Conservation (phyloP, 495 filamentous ascomycete species). For the Aspergillus conjunctus region DNA sequence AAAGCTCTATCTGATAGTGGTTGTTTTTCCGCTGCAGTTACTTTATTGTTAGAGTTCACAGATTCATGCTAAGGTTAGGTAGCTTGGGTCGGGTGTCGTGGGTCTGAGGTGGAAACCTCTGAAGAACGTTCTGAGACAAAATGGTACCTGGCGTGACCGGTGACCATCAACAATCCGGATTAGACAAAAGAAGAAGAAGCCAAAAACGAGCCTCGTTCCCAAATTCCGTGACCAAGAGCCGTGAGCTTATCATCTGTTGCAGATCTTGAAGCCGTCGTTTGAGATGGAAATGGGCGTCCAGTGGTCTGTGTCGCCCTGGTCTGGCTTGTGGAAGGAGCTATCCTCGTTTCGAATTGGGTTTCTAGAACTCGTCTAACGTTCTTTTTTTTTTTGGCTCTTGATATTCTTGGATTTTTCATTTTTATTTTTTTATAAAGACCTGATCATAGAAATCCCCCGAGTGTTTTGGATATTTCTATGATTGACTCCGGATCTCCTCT, state of each 20-base stretch:
- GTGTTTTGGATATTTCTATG: neutral
- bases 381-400: neutral
- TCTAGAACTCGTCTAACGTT: neutral
- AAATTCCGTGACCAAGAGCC: constrained; percentile 4
- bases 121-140: neutral
- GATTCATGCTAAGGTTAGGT: neutral
- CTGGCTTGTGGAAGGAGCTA: neutral
- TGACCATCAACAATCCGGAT: neutral
- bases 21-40: neutral
- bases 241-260: constrained; percentile 5
- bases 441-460: neutral
- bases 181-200: neutral
- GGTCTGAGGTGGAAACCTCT: neutral
- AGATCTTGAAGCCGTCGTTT: constrained; percentile 19
- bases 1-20: neutral
- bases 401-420: neutral
- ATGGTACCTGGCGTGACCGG: neutral
- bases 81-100: neutral
- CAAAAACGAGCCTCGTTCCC: neutral
- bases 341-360: neutral
- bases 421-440: too few species aligned
- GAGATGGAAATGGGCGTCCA: constrained; percentile 5
- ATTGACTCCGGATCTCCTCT: neutral
- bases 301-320: neutral
- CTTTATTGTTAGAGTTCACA: neutral